A percentile compares a stretch with the other conserved stretches of the same genome.
These are phyloP conservation scores for Phytophthora sansomeana DNA, from an alignment of 352 stramenopile species.

Conservation along the genomic window DNA sequence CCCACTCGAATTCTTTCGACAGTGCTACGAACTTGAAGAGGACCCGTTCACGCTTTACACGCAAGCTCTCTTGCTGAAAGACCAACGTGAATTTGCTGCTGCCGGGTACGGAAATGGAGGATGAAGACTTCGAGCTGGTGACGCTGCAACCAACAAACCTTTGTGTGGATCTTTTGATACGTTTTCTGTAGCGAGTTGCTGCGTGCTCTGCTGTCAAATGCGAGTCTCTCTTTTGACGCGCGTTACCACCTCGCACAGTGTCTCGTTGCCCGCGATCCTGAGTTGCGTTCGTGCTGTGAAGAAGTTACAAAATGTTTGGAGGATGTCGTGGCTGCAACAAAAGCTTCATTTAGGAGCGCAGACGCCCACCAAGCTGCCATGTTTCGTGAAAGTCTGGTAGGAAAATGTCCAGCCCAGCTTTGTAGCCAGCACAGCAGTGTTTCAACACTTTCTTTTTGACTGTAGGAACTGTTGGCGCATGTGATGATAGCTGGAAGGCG, in stretches of 20 bases:
- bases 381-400: conserved; percentile 42
- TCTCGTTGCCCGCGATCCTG: conserved; percentile 45
- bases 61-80: conserved; percentile 53
- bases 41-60: conserved; percentile 49
- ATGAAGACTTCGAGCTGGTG: too few species aligned
- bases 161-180: background rate
- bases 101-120: conserved; percentile 40
- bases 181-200: conserved; percentile 31
- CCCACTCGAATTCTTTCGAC: conserved; percentile 40
- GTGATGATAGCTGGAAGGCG: conserved; percentile 35
- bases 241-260: conserved; percentile 58
- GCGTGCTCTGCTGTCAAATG: conserved; percentile 27
- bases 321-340: conserved; percentile 23
- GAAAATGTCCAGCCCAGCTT: background rate
- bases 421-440: background rate
- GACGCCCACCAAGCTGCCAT: conserved; percentile 27
- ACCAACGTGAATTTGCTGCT: conserved; percentile 39
- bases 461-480: conserved; percentile 59
- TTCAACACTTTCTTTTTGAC: background rate
- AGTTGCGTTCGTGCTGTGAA: conserved; percentile 27
- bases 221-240: conserved; percentile 38
- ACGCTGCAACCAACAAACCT: background rate
- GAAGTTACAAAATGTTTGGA: conserved; percentile 46
- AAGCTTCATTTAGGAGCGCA: conserved; percentile 10
- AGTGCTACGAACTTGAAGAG: conserved; percentile 21